phyloP scores from a whole-genome alignment of 192 early-diverging fungal genomes.

The Backusella circina region DNA sequence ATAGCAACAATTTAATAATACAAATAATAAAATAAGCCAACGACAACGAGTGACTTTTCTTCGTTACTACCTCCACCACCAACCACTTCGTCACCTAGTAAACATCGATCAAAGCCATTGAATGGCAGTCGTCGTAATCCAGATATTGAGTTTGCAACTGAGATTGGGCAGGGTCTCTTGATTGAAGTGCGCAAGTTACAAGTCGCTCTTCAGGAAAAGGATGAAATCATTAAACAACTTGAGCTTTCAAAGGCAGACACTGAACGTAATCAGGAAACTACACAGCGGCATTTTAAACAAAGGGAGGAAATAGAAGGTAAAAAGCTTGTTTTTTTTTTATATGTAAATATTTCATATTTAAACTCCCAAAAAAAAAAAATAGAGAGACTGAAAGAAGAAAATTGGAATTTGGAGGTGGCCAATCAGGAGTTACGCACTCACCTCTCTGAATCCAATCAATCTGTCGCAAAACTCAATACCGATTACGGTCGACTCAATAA shows the following conservation, averaged over 20 bases:
- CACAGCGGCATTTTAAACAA: slow-evolving; percentile 11
- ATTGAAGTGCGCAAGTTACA: slow-evolving; percentile 40
- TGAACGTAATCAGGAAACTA: slow-evolving; percentile 45
- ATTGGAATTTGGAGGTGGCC: slow-evolving; percentile 50
- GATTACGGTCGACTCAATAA: slow-evolving; percentile 55
- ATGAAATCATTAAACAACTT: slow-evolving; percentile 34
- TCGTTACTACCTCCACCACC: slow-evolving; percentile 14
- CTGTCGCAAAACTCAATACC: slow-evolving; percentile 34
- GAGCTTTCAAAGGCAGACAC: slow-evolving; percentile 44
- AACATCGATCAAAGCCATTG: slow-evolving; percentile 21
- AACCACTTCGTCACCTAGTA: slow-evolving; percentile 9
- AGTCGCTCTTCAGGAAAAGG: slow-evolving; percentile 37
- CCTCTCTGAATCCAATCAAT: slow-evolving; percentile 37
- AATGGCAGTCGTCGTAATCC: slow-evolving; percentile 12
- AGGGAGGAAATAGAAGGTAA: slow-evolving; percentile 53
- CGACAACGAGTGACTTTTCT: slow-evolving; percentile 5
- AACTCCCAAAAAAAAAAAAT: background rate
- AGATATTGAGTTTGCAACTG: slow-evolving; percentile 42
- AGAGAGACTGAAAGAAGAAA: slow-evolving; percentile 52
- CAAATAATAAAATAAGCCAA: background rate
- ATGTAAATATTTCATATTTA: too few relatives aligned
- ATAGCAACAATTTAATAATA: background rate
- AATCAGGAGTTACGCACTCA: slow-evolving; percentile 44
- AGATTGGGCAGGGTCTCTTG: slow-evolving; percentile 42
- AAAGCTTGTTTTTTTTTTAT: background rate